Base-by-base conservation (phyloP, 1,284 basidiomycete genomes). In the Apiotrichum siamense region DNA sequence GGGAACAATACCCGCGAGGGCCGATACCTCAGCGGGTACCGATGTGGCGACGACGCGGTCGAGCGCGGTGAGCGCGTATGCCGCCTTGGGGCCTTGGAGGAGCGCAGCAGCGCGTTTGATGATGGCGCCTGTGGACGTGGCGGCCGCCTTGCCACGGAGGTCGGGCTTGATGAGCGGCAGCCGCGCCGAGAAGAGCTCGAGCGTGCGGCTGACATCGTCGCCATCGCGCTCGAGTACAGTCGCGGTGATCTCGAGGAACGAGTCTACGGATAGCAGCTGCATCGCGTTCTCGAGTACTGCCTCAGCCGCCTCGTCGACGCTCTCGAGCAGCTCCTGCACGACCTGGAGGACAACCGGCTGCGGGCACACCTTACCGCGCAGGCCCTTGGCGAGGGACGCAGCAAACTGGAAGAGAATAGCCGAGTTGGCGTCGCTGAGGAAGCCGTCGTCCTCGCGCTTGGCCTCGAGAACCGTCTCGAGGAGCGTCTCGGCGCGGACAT, bases 381-480 rank as follows among this genome's bases (percentile, higher is more conserved):
- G 55, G 21, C 60, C 57, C 9, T 53, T 55, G 25, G 60, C 44
- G 39, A 69, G 33, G 2, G 59, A 73, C 24, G 80, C 77, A 42
- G 79, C 75, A 57, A 88, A 85, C 3, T 80, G 63, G 10, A 88
- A 66, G 1, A 90, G 77, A 3, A 85, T 78, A 7, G 63, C 29
- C 10, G 58, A 46, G 20, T 62, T 63, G 15, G 54, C 39, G 24
- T 59, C 48, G 42, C 63, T 62, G 21, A 47, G 46, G 46, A 47
- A 38, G 15, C 43, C 33, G 0, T 69, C 66, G n/a, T 81, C 64
- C 13, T 91, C 77, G 17, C 85, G 77, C 35, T 78, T 74, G 7
- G 81, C 78, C 70, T 94, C 90, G 21, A 74, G 74, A 21, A 88
- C 72, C 15, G 87, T 75, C 62, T 87, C 84, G 4, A 80, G 77